phyloP scores from a whole-genome alignment of 345 rosid genomes.

The Gossypium turneri region DNA sequence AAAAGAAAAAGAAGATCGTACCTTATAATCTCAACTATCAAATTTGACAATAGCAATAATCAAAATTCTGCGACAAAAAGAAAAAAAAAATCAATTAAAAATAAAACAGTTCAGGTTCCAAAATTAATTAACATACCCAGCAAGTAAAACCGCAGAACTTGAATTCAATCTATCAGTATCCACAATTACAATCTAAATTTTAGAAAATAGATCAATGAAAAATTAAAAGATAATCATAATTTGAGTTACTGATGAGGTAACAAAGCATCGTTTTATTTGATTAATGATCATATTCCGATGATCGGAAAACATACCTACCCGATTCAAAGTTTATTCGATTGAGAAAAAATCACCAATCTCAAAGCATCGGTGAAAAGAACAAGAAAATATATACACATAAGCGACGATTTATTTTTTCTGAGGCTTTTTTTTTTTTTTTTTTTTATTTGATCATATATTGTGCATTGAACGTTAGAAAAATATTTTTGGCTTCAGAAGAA shows the following conservation, averaged over 20 bases:
- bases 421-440: not conserved
- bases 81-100: not conserved
- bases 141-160: not conserved
- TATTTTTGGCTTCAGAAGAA: not conserved
- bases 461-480: not conserved
- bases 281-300: not conserved
- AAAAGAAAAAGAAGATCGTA: not conserved
- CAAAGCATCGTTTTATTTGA: not conserved
- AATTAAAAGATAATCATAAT: not conserved
- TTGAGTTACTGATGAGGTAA: not conserved
- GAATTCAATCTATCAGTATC: not conserved
- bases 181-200: not conserved
- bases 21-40: not conserved
- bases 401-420: not conserved
- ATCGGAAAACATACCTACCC: not conserved
- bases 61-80: not conserved
- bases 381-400: not conserved
- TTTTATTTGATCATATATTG: not conserved
- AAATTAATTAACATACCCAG: not conserved
- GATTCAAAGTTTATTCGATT: not conserved
- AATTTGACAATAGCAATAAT: not conserved
- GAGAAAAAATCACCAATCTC: not conserved
- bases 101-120: not conserved
- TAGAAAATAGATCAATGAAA: not conserved
- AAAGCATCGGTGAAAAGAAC: not conserved